Evolutionary conservation across 768 basidiomycete species (phyloP), one percentile per base, ranked within the genome.

Genomic region (Lactarius sanguifluus): DNA sequence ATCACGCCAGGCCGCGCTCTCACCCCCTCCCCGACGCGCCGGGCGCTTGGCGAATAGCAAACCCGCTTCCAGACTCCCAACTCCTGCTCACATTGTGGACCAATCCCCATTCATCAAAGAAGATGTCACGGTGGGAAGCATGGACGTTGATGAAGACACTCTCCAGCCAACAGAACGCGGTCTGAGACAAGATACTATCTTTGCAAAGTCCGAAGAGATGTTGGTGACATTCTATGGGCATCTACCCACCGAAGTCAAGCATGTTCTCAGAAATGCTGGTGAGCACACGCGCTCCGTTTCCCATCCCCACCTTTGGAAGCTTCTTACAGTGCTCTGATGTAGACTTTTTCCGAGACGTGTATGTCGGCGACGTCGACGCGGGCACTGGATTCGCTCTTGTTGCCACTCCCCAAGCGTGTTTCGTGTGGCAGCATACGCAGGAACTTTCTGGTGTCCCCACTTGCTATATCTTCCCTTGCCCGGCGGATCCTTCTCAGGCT

Each of bases 381-480:
- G 62, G 80, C 57, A 91, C 90, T 10, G 90, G 90, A 8, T 92
- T 89, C 73, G 85, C 90, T 13, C 82, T 92, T 45, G 84, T 91
- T 28, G 84, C 85, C 20, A 91, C 91, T 30, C 77, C 80, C 8
- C 83, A 85, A 72, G 90, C 89, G 10, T 92, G 90, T 74, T 92
- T 90, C 76, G 88, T 92, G 57, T 93, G 91, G 91, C 88, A 90
- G 67, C 88, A 92, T 77, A 83, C 86, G 52, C 86, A 89, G 76
- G 87, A 84, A 68, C 80, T 89, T 64, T 86, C 84, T 74, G 86
- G 89, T 32, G 85, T 84, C 41, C 89, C 90, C 10, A 92, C 90
- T 13, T 92, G 91, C 74, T 92, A 92, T 70, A 92, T 93, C 55
- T 91, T 93, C 71, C 80, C 86, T 13, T 91, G 88, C 72, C 91